Evolutionary conservation across 2,329 filamentous ascomycete species (phyloP).

Genomic region (Botrytis medusae): DNA sequence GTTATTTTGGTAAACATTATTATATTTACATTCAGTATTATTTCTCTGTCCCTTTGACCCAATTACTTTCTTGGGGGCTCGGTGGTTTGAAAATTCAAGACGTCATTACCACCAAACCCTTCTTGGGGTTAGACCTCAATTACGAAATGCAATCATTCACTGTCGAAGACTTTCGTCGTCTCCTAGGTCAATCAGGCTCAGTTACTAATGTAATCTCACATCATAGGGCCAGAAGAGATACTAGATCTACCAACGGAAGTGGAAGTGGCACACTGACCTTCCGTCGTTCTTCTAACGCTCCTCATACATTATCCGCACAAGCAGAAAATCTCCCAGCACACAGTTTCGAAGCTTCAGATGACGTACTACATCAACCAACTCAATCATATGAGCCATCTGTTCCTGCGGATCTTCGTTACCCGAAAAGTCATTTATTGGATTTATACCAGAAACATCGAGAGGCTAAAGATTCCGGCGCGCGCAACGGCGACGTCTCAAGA

Average conservation of each 20-base stretch:
- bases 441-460: conserved; percentile 62
- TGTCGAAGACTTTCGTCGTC: background rate
- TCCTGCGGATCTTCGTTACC: conserved; percentile 38
- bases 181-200: background rate
- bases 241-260: conserved; percentile 52
- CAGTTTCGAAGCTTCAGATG: conserved; percentile 29
- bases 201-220: conserved; percentile 1
- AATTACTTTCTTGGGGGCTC: background rate
- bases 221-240: conserved; percentile 57
- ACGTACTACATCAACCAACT: conserved; percentile 39
- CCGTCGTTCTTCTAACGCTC: conserved; percentile 61
- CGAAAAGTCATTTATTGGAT: conserved; percentile 63
- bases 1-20: background rate
- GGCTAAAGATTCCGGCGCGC: conserved; percentile 44
- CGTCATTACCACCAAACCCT: conserved; percentile 5
- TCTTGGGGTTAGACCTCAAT: background rate
- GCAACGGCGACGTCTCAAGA: conserved; percentile 59
- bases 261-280: conserved; percentile 54
- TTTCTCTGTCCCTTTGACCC: background rate
- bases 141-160: background rate
- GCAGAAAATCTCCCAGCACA: conserved; percentile 30
- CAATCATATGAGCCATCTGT: conserved; percentile 45
- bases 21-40: background rate
- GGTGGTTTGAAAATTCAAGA: background rate
- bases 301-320: conserved; percentile 41